Conservation (phyloP, 2,329 filamentous ascomycete genomes). For the Colletotrichum lentis region DNA sequence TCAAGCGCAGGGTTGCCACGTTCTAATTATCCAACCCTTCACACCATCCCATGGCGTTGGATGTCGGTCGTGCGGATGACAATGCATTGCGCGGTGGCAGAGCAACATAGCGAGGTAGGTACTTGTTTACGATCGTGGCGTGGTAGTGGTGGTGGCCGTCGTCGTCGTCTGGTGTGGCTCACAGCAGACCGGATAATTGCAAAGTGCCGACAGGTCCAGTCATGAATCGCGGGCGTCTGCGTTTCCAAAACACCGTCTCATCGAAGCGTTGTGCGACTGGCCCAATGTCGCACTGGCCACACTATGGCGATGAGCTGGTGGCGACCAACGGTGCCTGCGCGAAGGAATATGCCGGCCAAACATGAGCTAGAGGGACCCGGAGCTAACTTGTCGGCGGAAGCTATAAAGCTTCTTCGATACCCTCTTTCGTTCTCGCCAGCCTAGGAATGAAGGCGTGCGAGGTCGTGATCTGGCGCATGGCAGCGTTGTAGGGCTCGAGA, state of each 20-base stretch:
- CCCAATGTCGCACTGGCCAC: constrained; percentile 10
- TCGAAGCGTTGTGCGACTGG: constrained; percentile 7
- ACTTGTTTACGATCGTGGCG: not conserved
- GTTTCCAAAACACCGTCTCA: not conserved
- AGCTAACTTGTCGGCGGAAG: not conserved
- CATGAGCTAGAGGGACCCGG: constrained; percentile 1
- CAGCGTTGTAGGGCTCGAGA: constrained; percentile 26
- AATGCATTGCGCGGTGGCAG: constrained; percentile 5
- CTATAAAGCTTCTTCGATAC: constrained; percentile 14
- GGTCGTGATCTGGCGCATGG: constrained; percentile 11
- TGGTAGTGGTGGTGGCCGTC: not conserved
- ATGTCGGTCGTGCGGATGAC: not conserved
- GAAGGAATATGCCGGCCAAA: constrained; percentile 15
- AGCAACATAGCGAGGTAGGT: constrained; percentile 3
- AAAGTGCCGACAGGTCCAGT: not conserved
- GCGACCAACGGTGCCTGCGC: constrained; percentile 1
- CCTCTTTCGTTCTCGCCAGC: constrained; percentile 8
- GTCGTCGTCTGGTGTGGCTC: not conserved
- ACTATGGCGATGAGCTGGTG: not conserved
- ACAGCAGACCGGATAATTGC: not conserved
- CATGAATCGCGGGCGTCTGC: constrained; percentile 18
- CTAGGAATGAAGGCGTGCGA: constrained; percentile 2
- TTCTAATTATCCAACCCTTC: constrained; percentile 13
- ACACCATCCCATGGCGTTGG: constrained; percentile 15
- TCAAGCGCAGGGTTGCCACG: constrained; percentile 22